These are phyloP conservation scores for Lipomyces yamanashiensis DNA, from an alignment of 805 yeast species.

Conservation along the genomic window DNA sequence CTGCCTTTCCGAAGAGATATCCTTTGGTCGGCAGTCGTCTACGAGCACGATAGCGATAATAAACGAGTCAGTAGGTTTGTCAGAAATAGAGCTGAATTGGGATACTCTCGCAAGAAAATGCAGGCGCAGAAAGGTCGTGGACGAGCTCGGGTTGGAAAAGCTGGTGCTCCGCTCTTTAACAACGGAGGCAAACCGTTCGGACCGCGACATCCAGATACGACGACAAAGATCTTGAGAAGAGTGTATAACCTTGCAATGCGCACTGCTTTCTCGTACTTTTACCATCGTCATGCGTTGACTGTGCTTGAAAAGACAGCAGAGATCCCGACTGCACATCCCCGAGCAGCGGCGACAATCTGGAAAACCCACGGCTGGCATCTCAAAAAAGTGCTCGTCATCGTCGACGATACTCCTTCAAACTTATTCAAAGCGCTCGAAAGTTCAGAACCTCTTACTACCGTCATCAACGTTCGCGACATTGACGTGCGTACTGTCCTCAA, in stretches of 20 bases:
- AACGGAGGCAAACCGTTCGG: constrained; percentile 91
- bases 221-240: constrained; percentile 74
- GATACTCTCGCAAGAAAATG: constrained; percentile 80
- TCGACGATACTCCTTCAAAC: constrained; percentile 11
- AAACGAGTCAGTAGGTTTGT: constrained; percentile 56
- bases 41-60: constrained; percentile 72
- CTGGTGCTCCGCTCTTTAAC: constrained; percentile 87
- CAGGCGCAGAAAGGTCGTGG: constrained; percentile 94
- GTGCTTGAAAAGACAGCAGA: constrained; percentile 64
- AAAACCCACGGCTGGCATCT: constrained; percentile 18
- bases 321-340: constrained; percentile 27
- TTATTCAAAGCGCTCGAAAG: constrained; percentile 8
- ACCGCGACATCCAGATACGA: constrained; percentile 86
- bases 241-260: constrained; percentile 77
- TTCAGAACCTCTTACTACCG: constrained; percentile 2
- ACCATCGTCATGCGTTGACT: constrained; percentile 71
- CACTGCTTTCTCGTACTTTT: constrained; percentile 80
- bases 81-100: constrained; percentile 83
- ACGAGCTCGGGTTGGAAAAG: constrained; percentile 94
- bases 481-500: constrained; percentile 30
- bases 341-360: constrained; percentile 20
- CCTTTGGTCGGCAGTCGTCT: constrained; percentile 91
- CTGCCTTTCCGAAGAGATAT: constrained; percentile 86
- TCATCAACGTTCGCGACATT: constrained; percentile 25
- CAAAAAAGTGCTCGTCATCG: constrained; percentile 16